phyloP scores from a whole-genome alignment of 1,284 basidiomycete species.

The Takashimella tepidaria region DNA sequence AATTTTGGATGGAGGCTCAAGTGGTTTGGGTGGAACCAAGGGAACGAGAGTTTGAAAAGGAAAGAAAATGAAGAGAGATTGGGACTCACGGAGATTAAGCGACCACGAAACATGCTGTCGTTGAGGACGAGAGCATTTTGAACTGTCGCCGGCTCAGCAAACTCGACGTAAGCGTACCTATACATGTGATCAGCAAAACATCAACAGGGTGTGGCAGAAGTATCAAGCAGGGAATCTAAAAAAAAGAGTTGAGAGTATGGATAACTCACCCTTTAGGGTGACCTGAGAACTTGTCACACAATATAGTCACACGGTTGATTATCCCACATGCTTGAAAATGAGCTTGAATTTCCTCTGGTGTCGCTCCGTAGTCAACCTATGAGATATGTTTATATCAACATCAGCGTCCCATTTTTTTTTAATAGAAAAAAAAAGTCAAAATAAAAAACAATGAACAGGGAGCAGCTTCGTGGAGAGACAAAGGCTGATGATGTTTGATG shows the following conservation, averaged over 20 bases:
- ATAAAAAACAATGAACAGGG: neutral
- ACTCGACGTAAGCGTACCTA: conserved; percentile 98
- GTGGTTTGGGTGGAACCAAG: too few relatives aligned
- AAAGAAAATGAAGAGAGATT: conserved; percentile 3
- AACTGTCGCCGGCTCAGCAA: conserved; percentile 88
- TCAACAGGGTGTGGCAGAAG: too few relatives aligned
- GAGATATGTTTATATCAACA: too few relatives aligned
- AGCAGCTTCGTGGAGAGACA: neutral
- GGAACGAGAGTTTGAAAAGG: neutral
- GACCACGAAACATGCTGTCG: conserved; percentile 88
- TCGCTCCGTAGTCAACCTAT: conserved; percentile 95
- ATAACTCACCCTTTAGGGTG: conserved; percentile 89
- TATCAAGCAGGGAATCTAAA: too few relatives aligned
- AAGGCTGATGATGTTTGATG: neutral
- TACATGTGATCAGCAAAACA: conserved; percentile 2
- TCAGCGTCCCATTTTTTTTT: conserved; percentile 1
- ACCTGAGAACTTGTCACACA: conserved; percentile 99
- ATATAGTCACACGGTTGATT: conserved; percentile 97
- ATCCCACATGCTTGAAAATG: conserved; percentile 98
- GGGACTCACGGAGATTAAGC: conserved; percentile 76
- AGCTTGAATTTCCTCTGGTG: conserved; percentile 95
- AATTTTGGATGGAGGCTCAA: too few relatives aligned
- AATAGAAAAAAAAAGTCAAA: too few relatives aligned
- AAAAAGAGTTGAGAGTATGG: too few relatives aligned
- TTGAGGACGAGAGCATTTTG: conserved; percentile 92